Conservation (phyloP, 192 early-diverging fungal genomes). For the Backusella tarrabulga region DNA sequence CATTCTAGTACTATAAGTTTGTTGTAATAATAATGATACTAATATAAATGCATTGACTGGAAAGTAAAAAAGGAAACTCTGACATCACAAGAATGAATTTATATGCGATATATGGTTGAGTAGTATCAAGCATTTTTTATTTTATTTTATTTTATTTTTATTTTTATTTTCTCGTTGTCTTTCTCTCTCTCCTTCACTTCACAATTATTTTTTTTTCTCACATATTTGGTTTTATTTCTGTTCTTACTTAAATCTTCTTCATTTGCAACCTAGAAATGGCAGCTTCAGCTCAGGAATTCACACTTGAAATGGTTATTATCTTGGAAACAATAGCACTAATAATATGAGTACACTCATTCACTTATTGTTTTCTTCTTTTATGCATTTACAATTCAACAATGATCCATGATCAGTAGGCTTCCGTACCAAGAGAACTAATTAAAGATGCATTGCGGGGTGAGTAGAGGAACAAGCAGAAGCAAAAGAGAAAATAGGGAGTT, state of each 20-base stretch:
- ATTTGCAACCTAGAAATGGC: conserved; percentile 3
- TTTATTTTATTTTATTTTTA: not conserved
- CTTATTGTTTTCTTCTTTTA: not conserved
- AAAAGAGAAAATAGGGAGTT: not conserved
- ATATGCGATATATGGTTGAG: not conserved
- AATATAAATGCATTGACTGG: not conserved
- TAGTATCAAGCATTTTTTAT: not conserved
- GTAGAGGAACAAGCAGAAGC: not conserved
- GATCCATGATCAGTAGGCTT: conserved; percentile 12
- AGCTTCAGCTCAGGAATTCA: conserved; percentile 21
- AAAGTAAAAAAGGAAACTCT: not conserved
- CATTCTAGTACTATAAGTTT: not conserved
- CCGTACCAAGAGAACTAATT: conserved; percentile 31
- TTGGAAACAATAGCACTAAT: not conserved
- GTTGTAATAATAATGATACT: not conserved
- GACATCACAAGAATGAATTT: not conserved
- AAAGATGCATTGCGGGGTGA: conserved; percentile 43
- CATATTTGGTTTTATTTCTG: not conserved
- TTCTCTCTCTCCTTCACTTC: not conserved
- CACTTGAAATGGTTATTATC: conserved; percentile 38
- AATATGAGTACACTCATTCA: not conserved
- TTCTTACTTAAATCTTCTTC: not conserved
- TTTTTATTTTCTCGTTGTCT: not conserved
- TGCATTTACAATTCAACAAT: not conserved
- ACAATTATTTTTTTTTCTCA: not conserved